A percentile compares a stretch with the other conserved stretches of the same genome.
These are phyloP conservation scores for Kurtzmaniella quercitrusa DNA, from an alignment of 1,139 yeast genomes.

Conservation along the genomic window DNA sequence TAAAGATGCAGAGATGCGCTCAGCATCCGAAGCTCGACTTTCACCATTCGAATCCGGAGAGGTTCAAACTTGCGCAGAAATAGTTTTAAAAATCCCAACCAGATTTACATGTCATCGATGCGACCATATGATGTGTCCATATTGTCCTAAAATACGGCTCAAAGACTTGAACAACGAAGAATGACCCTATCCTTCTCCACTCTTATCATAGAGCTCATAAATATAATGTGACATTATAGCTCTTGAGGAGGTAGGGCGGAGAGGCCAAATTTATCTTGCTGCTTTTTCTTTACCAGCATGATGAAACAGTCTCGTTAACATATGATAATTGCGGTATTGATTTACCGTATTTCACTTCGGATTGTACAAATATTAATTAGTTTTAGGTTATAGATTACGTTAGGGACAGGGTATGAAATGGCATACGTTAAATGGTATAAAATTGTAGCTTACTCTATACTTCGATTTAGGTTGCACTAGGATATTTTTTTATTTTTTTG, in stretches of 20 bases:
- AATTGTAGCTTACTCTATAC: too few relatives aligned
- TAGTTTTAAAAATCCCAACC: constrained; percentile 20
- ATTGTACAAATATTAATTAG: neutral
- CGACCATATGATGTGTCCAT: constrained; percentile 53
- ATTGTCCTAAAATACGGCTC: constrained; percentile 43
- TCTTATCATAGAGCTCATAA: too few relatives aligned
- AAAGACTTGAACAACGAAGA: constrained; percentile 24
- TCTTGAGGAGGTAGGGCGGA: too few relatives aligned
- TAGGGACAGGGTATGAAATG: neutral
- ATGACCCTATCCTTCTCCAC: too few relatives aligned
- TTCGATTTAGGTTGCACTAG: too few relatives aligned
- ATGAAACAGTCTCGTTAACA: too few relatives aligned
- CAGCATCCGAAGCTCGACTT: neutral
- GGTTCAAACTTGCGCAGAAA: constrained; percentile 2
- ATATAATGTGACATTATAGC: too few relatives aligned
- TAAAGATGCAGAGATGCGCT: constrained; percentile 12
- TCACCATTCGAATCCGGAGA: constrained; percentile 1
- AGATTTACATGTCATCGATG: constrained; percentile 47
- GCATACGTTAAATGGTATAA: neutral
- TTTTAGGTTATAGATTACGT: neutral
- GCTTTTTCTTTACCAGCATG: too few relatives aligned
- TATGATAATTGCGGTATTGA: too few relatives aligned
- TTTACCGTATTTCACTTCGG: constrained; percentile 1
- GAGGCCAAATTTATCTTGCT: too few relatives aligned
- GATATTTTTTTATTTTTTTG: too few relatives aligned